Percentiles rank a stretch among this genome's conserved stretches.
Evolutionary conservation across 2,329 filamentous ascomycete species (phyloP).

Genomic region (Lasiodiplodia sp.): DNA sequence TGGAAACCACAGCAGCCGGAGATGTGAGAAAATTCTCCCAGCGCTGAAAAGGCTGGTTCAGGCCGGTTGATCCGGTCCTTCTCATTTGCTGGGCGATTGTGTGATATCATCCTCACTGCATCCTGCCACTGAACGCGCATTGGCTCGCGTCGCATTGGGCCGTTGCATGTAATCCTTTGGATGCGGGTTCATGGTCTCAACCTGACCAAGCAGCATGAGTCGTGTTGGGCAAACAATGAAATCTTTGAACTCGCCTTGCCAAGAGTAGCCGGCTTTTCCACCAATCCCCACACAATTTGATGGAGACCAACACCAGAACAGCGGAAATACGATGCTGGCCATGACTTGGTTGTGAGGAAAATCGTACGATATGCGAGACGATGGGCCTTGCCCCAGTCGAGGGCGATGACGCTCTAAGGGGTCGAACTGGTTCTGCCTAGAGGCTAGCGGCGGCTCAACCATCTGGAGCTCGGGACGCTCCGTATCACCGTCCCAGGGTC

Average conservation of each 20-base stretch:
- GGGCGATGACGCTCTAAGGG: neutral
- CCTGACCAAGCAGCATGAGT: neutral
- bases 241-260: neutral
- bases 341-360: neutral
- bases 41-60: neutral
- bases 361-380: neutral
- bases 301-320: neutral
- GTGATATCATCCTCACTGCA: neutral
- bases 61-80: neutral
- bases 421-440: neutral
- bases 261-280: neutral
- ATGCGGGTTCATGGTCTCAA: neutral
- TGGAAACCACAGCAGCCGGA: neutral
- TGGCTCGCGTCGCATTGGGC: neutral
- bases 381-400: neutral
- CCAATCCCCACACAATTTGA: slow-evolving; percentile 9
- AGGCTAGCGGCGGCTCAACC: neutral
- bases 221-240: neutral
- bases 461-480: neutral
- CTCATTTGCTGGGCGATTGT: neutral
- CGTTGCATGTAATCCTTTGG: neutral
- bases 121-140: neutral
- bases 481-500: neutral
- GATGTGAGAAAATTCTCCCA: neutral
- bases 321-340: neutral